Evolutionary conservation across 2,329 filamentous ascomycete genomes (phyloP), one percentile per base, ranked within the genome.

Genomic region (Sclerotinia nivalis): DNA sequence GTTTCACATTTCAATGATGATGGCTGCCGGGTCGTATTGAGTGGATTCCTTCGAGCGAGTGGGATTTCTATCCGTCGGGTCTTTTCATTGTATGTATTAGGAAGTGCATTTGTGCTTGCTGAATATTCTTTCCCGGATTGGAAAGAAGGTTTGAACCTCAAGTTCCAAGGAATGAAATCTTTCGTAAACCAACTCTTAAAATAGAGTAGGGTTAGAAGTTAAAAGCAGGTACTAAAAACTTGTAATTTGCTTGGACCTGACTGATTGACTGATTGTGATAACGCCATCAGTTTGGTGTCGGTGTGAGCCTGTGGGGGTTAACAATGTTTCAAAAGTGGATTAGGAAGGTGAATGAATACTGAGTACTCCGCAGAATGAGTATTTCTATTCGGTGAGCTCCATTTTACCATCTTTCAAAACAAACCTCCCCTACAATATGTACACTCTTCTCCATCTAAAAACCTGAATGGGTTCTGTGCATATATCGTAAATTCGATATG

Each of bases 371-470:
- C n/a, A n/a, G 56, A 45, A 9, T 28, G 58, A 61, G 40, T 13
- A 61, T 45, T 31, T 47, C 59, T 61, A 61, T 61, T 61, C 59
- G 59, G 59, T 61, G 59, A 61, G 43, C 43, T 49, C 31, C 59
- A 61, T 47, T 47, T 15, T 47, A 37, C 22, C n/a, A 5, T 18
- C 4, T 58, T 58, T 9, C 34, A 2, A 15, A 4, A 40, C 3
- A 58, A n/a, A n/a, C 40, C n/a, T 34, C 25, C 43, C 59, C 34
- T 22, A 56, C 54, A 31, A 13, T 47, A 47, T 47, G 45, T 22
- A 47, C 45, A 22, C n/a, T n/a, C 22, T 40, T 40, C 55, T 40
- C 55, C 55, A 58, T 58, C 55, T 2, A 0, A 40, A 59, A 40
- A 40, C 22, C 12, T 18, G 55, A 18, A 59, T 59, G 55, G 55